Evolutionary conservation across 768 basidiomycete species (phyloP).

Genomic region (Naganishia randhawae): DNA sequence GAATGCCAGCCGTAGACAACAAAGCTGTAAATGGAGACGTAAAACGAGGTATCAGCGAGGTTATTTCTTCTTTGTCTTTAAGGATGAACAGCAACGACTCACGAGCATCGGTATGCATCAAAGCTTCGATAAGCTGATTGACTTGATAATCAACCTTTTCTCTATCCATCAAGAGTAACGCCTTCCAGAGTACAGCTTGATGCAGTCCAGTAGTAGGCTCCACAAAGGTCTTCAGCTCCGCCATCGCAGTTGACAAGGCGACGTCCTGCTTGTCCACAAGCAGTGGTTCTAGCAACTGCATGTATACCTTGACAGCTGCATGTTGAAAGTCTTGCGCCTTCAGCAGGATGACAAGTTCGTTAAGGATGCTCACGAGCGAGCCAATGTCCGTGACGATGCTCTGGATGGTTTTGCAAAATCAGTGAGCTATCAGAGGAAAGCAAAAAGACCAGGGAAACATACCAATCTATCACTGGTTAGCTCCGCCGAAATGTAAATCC

Average conservation of each 20-base stretch:
- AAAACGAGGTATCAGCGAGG: no score
- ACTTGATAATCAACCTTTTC: not conserved
- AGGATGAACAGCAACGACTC: not conserved
- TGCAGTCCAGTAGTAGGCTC: constrained; percentile 69
- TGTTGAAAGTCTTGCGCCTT: constrained; percentile 4
- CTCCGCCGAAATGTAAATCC: not conserved
- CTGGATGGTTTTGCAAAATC: not conserved
- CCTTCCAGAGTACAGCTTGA: constrained; percentile 67
- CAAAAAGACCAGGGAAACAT: not conserved
- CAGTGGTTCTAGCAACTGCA: constrained; percentile 3
- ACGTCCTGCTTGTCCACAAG: not conserved
- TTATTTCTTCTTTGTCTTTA: not conserved
- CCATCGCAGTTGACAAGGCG: not conserved
- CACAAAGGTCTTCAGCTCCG: constrained; percentile 41
- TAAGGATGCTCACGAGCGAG: not conserved
- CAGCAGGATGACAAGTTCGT: not conserved
- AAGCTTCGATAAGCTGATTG: constrained; percentile 4
- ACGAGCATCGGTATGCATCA: constrained; percentile 4
- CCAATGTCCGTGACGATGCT: not conserved
- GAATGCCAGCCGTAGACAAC: constrained; percentile 1
- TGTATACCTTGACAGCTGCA: constrained; percentile 15
- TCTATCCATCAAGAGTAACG: constrained; percentile 35
- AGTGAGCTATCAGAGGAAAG: not conserved
- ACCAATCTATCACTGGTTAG: not conserved
- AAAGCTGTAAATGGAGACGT: not conserved